Evolutionary conservation across 257 asterid genomes (phyloP), one percentile per base, ranked within the genome.

Genomic region (Schizonepeta tenuifolia): DNA sequence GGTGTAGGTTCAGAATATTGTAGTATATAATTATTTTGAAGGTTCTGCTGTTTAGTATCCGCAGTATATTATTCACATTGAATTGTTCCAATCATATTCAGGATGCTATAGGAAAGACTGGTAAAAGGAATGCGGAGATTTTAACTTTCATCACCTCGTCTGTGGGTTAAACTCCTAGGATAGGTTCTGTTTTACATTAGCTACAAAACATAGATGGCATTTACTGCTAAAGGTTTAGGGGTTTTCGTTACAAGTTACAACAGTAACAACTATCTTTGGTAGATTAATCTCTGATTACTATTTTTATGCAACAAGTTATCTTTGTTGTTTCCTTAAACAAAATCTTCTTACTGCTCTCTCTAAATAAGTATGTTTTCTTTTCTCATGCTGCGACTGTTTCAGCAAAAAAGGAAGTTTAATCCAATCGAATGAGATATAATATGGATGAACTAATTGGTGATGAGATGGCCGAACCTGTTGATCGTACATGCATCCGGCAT

Each of bases 371-470:
- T 20, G 12, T 51, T 56, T 65, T 38, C 14, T 66, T 46, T 54
- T 40, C 72, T 75, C 28, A 63, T 31, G 38, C 67, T 33, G 22
- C 17, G 22, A 43, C 49, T 38, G 66, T 68, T 60, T 31, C 87
- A 77, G 87, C 41, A 46, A 59, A 56, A 59, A 44, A 63, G 12
- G 55, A 57, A 58, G 55, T 31, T 28, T 50, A 47, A 47, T 53
- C 49, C 71, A 74, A 61, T 67, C 59, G 75, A 67, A 76, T 72
- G 84, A 59, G 77, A 74, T 36, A 77, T 28, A 71, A 43, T 63
- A 87, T 87, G 92, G 88, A 87, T 40, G 88, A 81, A 44, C 70
- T 73, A 54, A 57, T 81, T 58, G 82, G 46, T 41, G 87, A 82
- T 65, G 89, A 78, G 62, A 75, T 82, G 57, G 80, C 79, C 22